Evolutionary conservation across 179 eudicot species (phyloP).

Genomic region (Silene coronaria): DNA sequence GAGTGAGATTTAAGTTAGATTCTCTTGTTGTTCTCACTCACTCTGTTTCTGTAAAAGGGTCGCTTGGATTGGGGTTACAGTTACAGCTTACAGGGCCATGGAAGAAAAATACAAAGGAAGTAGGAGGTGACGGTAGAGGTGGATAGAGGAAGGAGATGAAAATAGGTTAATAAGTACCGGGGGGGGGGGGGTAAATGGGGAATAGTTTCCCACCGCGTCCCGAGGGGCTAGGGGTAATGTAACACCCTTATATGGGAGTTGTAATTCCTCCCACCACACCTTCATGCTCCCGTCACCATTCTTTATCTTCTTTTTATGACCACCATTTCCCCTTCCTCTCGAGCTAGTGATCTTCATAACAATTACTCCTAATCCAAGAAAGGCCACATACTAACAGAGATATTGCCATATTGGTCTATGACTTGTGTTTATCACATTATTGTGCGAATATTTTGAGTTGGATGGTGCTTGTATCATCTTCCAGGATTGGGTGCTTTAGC

Average conservation of each 20-base stretch:
- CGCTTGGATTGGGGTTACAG: not conserved
- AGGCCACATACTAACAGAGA: not conserved
- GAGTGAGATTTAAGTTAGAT: not conserved
- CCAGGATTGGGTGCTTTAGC: not conserved
- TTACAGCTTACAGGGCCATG: not conserved
- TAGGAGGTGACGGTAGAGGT: not conserved
- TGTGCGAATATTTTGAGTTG: not conserved
- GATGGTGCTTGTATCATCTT: not conserved
- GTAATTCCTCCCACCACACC: not conserved
- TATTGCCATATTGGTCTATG: not conserved
- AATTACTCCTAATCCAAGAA: not conserved
- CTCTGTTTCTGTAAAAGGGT: not conserved
- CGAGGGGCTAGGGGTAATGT: not conserved
- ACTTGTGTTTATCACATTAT: no score
- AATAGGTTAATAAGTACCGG: not conserved
- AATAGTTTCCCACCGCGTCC: not conserved
- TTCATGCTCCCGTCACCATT: not conserved
- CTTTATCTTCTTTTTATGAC: not conserved
- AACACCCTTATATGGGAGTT: not conserved
- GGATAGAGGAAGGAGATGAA: not conserved
- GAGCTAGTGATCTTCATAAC: not conserved
- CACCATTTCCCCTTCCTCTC: not conserved
- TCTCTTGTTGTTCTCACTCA: not conserved
- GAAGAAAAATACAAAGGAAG: no score
- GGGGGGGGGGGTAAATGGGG: no score